Evolutionary conservation across 257 asterid genomes (phyloP).

Genomic region (Solanum infundibuliforme): DNA sequence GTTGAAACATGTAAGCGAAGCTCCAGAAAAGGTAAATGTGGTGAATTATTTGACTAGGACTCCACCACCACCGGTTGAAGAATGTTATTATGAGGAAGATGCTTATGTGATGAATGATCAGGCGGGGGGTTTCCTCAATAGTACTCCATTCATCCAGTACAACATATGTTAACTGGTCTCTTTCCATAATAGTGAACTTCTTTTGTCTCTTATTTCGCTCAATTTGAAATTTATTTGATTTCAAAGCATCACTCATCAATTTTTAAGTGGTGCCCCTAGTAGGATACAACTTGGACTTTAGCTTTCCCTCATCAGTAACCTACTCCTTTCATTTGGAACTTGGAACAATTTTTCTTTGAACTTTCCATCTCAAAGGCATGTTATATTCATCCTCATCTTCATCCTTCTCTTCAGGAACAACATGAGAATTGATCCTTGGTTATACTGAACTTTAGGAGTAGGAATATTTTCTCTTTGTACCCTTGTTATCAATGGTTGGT

Average conservation of each 20-base stretch:
- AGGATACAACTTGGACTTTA: neutral
- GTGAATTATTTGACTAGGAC: too few relatives aligned
- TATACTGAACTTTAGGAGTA: neutral
- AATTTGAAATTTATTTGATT: too few relatives aligned
- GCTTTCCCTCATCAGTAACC: neutral
- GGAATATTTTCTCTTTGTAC: too few relatives aligned
- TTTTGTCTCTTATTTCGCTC: neutral
- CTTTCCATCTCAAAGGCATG: neutral
- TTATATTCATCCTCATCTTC: too few relatives aligned
- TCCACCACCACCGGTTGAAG: too few relatives aligned
- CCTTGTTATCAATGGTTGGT: neutral
- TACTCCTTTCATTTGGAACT: neutral
- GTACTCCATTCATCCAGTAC: neutral
- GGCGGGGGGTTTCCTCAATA: rapidly evolving
- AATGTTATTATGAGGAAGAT: too few relatives aligned
- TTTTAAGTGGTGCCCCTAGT: neutral
- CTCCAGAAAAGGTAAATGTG: too few relatives aligned
- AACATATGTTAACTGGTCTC: neutral
- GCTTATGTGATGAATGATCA: too few relatives aligned
- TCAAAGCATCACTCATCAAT: neutral
- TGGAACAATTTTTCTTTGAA: neutral
- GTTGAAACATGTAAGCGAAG: too few relatives aligned
- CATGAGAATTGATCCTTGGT: neutral
- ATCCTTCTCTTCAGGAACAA: neutral
- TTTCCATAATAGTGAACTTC: neutral